Evolutionary conservation across 2,329 filamentous ascomycete genomes (phyloP), one percentile per base, ranked within the genome.

Genomic region (Epichloe aotearoae): DNA sequence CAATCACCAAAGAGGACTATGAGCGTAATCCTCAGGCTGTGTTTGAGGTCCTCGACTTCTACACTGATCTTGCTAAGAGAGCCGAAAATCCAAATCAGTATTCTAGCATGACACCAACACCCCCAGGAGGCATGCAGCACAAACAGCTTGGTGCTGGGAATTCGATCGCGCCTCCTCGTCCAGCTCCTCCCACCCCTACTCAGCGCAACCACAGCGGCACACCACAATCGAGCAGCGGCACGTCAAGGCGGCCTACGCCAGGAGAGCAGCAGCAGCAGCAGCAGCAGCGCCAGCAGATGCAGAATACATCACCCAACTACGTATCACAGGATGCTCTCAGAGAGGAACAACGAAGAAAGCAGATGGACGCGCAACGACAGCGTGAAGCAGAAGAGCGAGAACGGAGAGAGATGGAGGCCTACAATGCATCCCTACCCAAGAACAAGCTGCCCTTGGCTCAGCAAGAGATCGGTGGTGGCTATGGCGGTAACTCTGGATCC

Each of bases 1-100:
- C 93, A 52, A 93, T 98, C 62, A 97, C 93, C 53, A 95, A 96
- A 69, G 93, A 98, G 62, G 93, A 98, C 66, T 97, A 97, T 69
- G 88, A 95, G 69, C 90, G 93, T 63, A 96, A 98, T 62, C 93
- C 93, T 5, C 85, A 91, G 71, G 88, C 82, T 53, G 85, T 82
- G 26, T 83, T 88, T 50, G 86, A 91, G 64, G 86, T 88, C 43
- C 72, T 91, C 17, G 84, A 90, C 64, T 91, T 91, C 69, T 91
- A 90, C 69, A 88, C 86, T 1, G 86, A 89, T 66, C 84, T 90
- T 46, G 84, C 84, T 55, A 88, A 88, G 71, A 75, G 84, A 55
- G 76, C 79, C 47, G 82, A 88, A 51, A 82, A 88, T 61, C 83
- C 83, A 10, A 75, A 79, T 57, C 76, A 79, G 59, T 89, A 83